A percentile compares a stretch with the other conserved stretches of the same genome.
Conservation (phyloP, 345 rosid species). For the Lepidium didymum region DNA sequence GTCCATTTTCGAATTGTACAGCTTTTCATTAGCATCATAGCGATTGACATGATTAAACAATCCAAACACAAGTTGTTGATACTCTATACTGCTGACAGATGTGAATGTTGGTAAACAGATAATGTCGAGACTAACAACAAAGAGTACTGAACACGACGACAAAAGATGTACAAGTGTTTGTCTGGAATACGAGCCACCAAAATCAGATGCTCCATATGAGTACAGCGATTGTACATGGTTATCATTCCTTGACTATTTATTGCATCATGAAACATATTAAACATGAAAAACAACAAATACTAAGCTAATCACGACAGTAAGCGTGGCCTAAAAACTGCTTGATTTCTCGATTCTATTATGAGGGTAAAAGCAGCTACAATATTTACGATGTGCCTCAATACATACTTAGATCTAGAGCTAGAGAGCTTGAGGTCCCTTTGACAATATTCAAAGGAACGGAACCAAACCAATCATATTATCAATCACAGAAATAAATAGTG, state of each 20-base stretch:
- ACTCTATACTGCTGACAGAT: neutral
- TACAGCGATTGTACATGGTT: neutral
- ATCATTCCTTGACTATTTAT: neutral
- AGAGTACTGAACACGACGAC: neutral
- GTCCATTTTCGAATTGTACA: constrained; percentile 19
- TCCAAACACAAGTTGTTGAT: neutral
- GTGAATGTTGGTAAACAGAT: neutral
- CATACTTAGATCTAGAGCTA: neutral
- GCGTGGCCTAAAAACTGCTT: neutral
- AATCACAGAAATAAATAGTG: constrained; percentile 13
- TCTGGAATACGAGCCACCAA: neutral
- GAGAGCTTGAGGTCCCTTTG: neutral
- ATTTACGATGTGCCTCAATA: neutral
- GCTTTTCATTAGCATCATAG: constrained; percentile 21
- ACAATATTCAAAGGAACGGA: neutral
- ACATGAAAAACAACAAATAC: neutral
- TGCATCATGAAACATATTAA: neutral
- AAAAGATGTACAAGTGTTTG: neutral
- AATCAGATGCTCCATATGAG: neutral
- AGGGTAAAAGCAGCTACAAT: constrained; percentile 2
- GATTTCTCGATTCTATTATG: neutral
- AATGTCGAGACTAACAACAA: neutral
- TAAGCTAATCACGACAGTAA: neutral
- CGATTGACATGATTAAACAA: constrained; percentile 7
- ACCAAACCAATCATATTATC: neutral